Evolutionary conservation across 352 stramenopile species (phyloP).

Genomic region (Phytophthora fragariae): DNA sequence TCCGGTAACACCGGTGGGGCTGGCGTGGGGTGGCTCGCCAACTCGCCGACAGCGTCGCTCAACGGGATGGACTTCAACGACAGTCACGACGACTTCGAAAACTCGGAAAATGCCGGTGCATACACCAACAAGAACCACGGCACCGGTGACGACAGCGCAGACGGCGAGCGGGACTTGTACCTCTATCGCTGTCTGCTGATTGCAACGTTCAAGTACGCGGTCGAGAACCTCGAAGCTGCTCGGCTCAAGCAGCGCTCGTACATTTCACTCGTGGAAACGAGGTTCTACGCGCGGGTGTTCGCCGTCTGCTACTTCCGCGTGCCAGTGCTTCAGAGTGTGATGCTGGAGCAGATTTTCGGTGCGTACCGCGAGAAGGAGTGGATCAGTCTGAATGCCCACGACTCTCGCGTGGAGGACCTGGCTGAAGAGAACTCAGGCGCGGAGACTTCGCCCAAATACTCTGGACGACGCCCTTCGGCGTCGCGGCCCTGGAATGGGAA

Average conservation of each 20-base stretch:
- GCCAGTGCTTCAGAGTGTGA: slow-evolving; percentile 54
- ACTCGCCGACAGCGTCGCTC: slow-evolving; percentile 39
- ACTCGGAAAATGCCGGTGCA: slow-evolving; percentile 28
- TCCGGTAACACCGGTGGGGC: slow-evolving; percentile 19
- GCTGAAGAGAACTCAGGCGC: slow-evolving; percentile 5
- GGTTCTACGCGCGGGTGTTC: slow-evolving; percentile 76
- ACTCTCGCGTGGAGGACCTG: slow-evolving; percentile 39
- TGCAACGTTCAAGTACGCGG: slow-evolving; percentile 80
- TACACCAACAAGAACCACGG: slow-evolving; percentile 13
- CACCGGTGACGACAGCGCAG: slow-evolving; percentile 41
- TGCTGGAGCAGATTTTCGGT: slow-evolving; percentile 63
- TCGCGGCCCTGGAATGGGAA: slow-evolving; percentile 57
- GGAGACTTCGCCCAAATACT: slow-evolving; percentile 1
- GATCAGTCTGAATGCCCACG: slow-evolving; percentile 45
- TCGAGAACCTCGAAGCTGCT: slow-evolving; percentile 64
- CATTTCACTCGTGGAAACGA: slow-evolving; percentile 62
- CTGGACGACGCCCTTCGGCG: slow-evolving; percentile 44
- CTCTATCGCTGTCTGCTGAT: slow-evolving; percentile 73
- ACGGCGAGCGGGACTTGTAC: slow-evolving; percentile 65
- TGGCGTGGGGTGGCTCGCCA: slow-evolving; percentile 36
- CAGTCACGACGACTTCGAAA: slow-evolving; percentile 20
- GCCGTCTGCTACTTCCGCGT: slow-evolving; percentile 78
- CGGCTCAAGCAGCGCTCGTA: slow-evolving; percentile 52
- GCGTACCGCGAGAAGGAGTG: slow-evolving; percentile 64
- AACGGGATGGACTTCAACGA: slow-evolving; percentile 36